Percentiles rank a stretch among this genome's conserved stretches.
Evolutionary conservation across 371 early-diverging fungal species (phyloP).

Genomic region (Capillidium heterosporum): DNA sequence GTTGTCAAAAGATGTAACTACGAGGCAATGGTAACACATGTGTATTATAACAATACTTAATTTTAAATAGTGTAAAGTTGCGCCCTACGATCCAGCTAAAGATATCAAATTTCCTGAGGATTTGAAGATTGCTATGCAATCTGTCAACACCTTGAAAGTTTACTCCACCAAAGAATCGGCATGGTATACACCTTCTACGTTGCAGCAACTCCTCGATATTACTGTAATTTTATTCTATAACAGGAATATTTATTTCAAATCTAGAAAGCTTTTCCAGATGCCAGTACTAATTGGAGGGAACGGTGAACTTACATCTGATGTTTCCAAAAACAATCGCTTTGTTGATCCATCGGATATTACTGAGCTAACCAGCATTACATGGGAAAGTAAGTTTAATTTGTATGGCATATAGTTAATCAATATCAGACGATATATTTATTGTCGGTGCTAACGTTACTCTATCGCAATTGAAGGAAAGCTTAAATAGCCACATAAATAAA

Average conservation of each 20-base stretch:
- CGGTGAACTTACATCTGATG: slow-evolving; percentile 56
- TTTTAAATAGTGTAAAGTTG: not conserved
- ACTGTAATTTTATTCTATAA: too few relatives aligned
- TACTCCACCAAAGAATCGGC: too few relatives aligned
- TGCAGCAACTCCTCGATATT: too few relatives aligned
- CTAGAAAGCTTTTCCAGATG: too few relatives aligned
- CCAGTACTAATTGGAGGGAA: slow-evolving; percentile 58
- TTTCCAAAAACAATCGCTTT: slow-evolving; percentile 31
- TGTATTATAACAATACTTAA: not conserved
- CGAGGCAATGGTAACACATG: not conserved
- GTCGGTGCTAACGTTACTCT: slow-evolving; percentile 35
- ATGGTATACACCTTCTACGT: too few relatives aligned
- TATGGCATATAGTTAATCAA: slow-evolving; percentile 11
- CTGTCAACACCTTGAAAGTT: too few relatives aligned
- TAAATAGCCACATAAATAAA: slow-evolving; percentile 8
- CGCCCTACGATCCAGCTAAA: not conserved
- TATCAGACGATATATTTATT: slow-evolving; percentile 8
- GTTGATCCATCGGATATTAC: slow-evolving; percentile 39
- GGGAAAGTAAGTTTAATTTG: not conserved
- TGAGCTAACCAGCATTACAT: slow-evolving; percentile 19
- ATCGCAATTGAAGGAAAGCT: slow-evolving; percentile 22
- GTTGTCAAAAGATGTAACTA: not conserved
- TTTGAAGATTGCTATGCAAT: not conserved
- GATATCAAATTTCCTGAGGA: not conserved
- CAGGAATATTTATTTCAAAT: too few relatives aligned